phyloP scores from a whole-genome alignment of 257 asterid species.

The Lycium barbarum region DNA sequence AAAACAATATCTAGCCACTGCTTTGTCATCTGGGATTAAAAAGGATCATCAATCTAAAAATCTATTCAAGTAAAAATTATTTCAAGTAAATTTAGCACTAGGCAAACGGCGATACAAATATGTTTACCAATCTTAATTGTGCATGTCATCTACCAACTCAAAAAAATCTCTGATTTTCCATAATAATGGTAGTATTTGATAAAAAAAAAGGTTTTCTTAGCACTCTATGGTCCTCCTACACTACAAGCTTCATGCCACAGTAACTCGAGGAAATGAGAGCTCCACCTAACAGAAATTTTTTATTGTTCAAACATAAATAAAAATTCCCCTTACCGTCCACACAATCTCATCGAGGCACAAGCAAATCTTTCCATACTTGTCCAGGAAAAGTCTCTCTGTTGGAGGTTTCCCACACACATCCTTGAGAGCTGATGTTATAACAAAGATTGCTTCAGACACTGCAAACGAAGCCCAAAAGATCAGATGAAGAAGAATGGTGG shows the following conservation, averaged over 20 bases:
- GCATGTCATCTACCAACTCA: neutral
- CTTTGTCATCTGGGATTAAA: neutral
- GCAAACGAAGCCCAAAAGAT: slow-evolving; percentile 32
- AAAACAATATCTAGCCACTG: neutral
- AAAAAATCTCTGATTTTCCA: neutral
- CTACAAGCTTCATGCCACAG: neutral
- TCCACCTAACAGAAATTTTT: neutral
- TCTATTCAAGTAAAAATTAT: neutral
- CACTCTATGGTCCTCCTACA: neutral
- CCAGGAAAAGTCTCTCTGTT: slow-evolving; percentile 89
- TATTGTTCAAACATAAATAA: neutral
- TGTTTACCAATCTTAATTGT: neutral
- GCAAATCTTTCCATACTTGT: slow-evolving; percentile 94
- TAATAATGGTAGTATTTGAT: neutral
- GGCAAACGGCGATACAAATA: neutral
- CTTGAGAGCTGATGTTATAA: slow-evolving; percentile 88
- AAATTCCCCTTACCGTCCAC: slow-evolving; percentile 69
- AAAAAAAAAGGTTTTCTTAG: neutral
- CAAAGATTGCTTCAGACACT: slow-evolving; percentile 91
- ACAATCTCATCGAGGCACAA: slow-evolving; percentile 97
- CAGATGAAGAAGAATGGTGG: neutral
- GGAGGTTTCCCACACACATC: slow-evolving; percentile 95
- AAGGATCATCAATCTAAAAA: neutral
- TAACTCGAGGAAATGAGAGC: neutral
- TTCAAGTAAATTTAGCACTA: neutral